Evolutionary conservation across 495 filamentous ascomycete species (phyloP).

Genomic region (Delitschia confertaspora): DNA sequence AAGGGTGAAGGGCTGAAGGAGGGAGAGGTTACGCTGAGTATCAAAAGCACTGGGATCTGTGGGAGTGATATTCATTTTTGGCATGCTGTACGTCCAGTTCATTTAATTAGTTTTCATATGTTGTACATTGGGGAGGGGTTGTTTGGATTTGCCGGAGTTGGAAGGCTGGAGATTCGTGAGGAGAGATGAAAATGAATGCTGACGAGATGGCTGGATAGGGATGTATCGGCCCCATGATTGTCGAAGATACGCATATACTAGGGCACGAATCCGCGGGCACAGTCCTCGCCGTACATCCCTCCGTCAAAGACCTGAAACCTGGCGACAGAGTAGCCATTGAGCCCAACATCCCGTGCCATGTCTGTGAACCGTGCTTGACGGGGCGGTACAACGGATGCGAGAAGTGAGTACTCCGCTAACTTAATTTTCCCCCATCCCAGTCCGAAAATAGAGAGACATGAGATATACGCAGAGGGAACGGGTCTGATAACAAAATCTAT

Average conservation of each 20-base stretch:
- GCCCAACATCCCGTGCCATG: constrained; percentile 81
- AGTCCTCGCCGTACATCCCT: constrained; percentile 70
- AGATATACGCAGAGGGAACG: too few relatives aligned
- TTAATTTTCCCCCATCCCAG: too few relatives aligned
- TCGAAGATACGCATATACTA: constrained; percentile 75
- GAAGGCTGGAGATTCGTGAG: too few relatives aligned
- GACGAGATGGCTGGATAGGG: too few relatives aligned
- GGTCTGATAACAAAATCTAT: too few relatives aligned
- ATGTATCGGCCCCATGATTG: constrained; percentile 90
- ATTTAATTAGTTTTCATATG: too few relatives aligned
- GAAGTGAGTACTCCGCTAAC: too few relatives aligned
- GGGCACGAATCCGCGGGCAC: constrained; percentile 88
- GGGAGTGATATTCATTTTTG: constrained; percentile 94
- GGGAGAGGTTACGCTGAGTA: constrained; percentile 74
- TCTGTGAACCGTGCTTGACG: constrained; percentile 80
- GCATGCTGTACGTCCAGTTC: constrained; percentile 57
- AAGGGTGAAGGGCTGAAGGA: constrained; percentile 59
- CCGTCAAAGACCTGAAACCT: constrained; percentile 61
- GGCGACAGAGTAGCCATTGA: constrained; percentile 88
- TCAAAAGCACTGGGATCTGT: constrained; percentile 90
- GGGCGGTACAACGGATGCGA: constrained; percentile 92
- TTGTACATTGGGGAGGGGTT: too few relatives aligned
- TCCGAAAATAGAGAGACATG: too few relatives aligned
- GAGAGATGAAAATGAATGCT: too few relatives aligned
- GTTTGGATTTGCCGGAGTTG: too few relatives aligned